phyloP scores from a whole-genome alignment of 2,329 filamentous ascomycete genomes.

The Magnaporthiopsis incrustans region DNA sequence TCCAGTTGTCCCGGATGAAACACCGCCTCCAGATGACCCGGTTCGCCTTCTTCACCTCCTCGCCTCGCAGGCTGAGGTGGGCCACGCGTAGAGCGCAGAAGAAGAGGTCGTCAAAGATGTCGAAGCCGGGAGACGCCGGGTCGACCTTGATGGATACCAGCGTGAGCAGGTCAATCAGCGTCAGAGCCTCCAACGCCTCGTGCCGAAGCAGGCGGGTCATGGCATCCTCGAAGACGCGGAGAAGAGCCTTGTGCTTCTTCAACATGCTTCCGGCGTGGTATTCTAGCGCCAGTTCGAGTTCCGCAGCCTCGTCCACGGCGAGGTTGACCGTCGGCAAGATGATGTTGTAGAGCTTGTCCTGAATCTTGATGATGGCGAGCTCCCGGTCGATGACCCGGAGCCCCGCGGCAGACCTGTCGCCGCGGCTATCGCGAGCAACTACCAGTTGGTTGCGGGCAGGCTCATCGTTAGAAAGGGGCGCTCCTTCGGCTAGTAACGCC shows the following conservation, averaged over 20 bases:
- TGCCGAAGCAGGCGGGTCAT: slow-evolving; percentile 64
- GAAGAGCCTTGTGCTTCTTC: slow-evolving; percentile 56
- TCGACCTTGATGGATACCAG: slow-evolving; percentile 46
- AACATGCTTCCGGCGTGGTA: slow-evolving; percentile 50
- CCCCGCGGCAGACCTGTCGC: slow-evolving; percentile 10
- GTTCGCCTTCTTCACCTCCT: slow-evolving; percentile 49
- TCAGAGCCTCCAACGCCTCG: slow-evolving; percentile 58
- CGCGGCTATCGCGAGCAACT: slow-evolving; percentile 11
- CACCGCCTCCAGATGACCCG: slow-evolving; percentile 78
- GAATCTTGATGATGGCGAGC: slow-evolving; percentile 65
- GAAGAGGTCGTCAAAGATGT: slow-evolving; percentile 61
- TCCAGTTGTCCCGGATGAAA: slow-evolving; percentile 80
- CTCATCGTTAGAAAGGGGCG: slow-evolving; percentile 21
- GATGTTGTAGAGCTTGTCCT: slow-evolving; percentile 67
- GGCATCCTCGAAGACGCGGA: slow-evolving; percentile 61
- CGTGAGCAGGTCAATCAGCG: slow-evolving; percentile 69
- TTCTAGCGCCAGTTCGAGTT: slow-evolving; percentile 67
- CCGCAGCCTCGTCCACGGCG: slow-evolving; percentile 74
- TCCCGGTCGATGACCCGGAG: slow-evolving; percentile 47
- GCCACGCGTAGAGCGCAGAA: slow-evolving; percentile 61
- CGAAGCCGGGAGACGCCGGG: slow-evolving; percentile 26
- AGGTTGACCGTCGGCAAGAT: slow-evolving; percentile 58
- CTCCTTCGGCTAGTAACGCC: slow-evolving; percentile 54
- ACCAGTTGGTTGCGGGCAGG: slow-evolving; percentile 6
- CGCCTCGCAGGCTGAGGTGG: slow-evolving; percentile 45